phyloP scores from a whole-genome alignment of 2,329 filamentous ascomycete species.

The Fusarium multiceps region DNA sequence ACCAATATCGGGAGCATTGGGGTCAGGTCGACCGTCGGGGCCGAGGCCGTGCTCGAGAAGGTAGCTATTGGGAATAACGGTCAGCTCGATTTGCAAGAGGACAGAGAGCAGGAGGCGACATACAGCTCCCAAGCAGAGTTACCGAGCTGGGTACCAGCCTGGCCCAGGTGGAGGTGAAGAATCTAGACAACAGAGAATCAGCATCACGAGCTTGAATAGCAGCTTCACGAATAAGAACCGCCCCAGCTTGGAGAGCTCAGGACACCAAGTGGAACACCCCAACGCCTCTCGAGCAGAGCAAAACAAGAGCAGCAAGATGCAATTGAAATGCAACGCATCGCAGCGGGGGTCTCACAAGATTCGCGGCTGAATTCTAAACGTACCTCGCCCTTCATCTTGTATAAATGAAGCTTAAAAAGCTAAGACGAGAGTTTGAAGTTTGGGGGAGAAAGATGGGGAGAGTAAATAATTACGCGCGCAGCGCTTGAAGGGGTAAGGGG shows the following conservation, averaged over 20 bases:
- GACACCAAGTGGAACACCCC: constrained; percentile 40
- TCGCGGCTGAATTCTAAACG: constrained; percentile 43
- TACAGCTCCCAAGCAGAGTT: constrained; percentile 83
- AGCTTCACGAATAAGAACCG: constrained; percentile 21
- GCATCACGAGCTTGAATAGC: constrained; percentile 23
- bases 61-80: constrained; percentile 62
- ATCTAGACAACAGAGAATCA: constrained; percentile 56
- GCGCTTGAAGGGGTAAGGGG: constrained; percentile 48
- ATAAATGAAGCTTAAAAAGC: constrained; percentile 41
- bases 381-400: constrained; percentile 69
- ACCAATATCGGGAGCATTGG: constrained; percentile 67
- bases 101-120: constrained; percentile 52
- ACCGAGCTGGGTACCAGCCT: constrained; percentile 79
- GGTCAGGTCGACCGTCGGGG: constrained; percentile 71
- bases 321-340: constrained; percentile 6
- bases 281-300: constrained; percentile 14
- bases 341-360: not conserved
- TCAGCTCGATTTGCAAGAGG: constrained; percentile 35
- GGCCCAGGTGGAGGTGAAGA: constrained; percentile 72
- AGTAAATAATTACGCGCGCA: constrained; percentile 50
- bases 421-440: constrained; percentile 36
- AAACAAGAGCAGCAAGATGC: constrained; percentile 5
- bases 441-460: constrained; percentile 37
- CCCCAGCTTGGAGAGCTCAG: constrained; percentile 19
- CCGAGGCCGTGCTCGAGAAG: constrained; percentile 78